A percentile compares a stretch with the other conserved stretches of the same genome.
phyloP scores from a whole-genome alignment of 176 grass and related monocot genomes.

The Luzula sylvatica region DNA sequence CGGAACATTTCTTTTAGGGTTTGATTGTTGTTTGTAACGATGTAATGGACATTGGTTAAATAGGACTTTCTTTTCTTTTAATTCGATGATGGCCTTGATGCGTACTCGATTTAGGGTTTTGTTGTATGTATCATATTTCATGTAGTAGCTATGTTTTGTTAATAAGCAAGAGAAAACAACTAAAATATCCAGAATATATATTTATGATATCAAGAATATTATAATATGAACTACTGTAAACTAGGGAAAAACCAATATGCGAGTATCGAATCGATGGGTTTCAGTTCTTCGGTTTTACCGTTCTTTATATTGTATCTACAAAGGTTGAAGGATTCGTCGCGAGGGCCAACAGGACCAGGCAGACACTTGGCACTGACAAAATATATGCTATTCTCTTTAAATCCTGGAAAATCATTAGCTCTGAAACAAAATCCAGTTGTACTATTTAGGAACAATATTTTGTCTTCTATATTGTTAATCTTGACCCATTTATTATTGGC shows the following conservation, averaged over 20 bases:
- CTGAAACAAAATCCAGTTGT: conserved; percentile 12
- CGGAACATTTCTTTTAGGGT: no score
- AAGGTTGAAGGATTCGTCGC: conserved; percentile 7
- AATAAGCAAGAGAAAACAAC: no score
- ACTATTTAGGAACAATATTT: conserved; percentile 8
- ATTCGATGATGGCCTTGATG: no score
- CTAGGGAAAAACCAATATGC: conserved; percentile 13
- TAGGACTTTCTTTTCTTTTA: no score
- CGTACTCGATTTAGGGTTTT: no score
- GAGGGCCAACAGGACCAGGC: conserved; percentile 3
- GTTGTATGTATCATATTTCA: no score
- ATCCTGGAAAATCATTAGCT: conserved; percentile 7
- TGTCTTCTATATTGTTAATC: conserved; percentile 7
- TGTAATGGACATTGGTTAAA: no score
- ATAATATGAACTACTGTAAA: background rate
- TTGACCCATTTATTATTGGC: conserved; percentile 11
- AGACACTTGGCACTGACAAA: conserved; percentile 2
- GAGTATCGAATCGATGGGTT: conserved; percentile 11
- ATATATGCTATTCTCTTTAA: conserved; percentile 19
- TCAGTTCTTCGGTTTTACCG: conserved; percentile 4
- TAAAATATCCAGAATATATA: no score
- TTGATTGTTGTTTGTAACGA: no score
- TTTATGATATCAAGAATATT: no score
- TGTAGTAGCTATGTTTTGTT: no score
- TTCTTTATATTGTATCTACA: conserved; percentile 15